Conservation (phyloP, 495 filamentous ascomycete genomes). For the Amphirosellinia nigrospora region DNA sequence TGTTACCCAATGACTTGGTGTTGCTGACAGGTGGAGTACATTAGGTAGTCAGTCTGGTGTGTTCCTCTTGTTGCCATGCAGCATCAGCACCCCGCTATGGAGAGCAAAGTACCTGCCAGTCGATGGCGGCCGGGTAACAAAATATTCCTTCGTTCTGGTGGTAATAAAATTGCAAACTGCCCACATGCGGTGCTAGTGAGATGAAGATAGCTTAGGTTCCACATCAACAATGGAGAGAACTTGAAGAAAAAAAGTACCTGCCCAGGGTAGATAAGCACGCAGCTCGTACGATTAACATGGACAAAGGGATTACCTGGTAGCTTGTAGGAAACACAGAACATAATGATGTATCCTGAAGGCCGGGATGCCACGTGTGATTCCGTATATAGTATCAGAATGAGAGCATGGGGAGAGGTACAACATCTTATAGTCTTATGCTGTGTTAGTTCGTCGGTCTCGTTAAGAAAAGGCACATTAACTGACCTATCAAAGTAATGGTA, state of each 20-base stretch:
- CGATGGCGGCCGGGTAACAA: not conserved
- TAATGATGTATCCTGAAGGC: not conserved
- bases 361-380: slow-evolving; percentile 15
- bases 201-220: not conserved
- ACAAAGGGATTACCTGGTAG: not conserved
- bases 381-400: not conserved
- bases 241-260: not conserved
- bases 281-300: not conserved
- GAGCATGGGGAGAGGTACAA: not conserved
- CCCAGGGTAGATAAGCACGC: not conserved
- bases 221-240: not conserved
- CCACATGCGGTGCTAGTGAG: slow-evolving; percentile 1
- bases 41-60: not conserved
- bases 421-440: not conserved
- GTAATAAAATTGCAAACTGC: slow-evolving; percentile 10
- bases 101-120: not conserved
- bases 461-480: not conserved
- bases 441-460: not conserved
- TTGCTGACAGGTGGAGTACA: slow-evolving; percentile 9
- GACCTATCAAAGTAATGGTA: not conserved
- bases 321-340: not conserved
- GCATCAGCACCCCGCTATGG: not conserved
- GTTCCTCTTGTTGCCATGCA: slow-evolving; percentile 13
- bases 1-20: not conserved
- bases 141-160: not conserved